Percentiles rank a stretch among this genome's conserved stretches.
These are phyloP conservation scores for Mortierella polycephala DNA, from an alignment of 371 early-diverging fungal genomes.

Conservation along the genomic window DNA sequence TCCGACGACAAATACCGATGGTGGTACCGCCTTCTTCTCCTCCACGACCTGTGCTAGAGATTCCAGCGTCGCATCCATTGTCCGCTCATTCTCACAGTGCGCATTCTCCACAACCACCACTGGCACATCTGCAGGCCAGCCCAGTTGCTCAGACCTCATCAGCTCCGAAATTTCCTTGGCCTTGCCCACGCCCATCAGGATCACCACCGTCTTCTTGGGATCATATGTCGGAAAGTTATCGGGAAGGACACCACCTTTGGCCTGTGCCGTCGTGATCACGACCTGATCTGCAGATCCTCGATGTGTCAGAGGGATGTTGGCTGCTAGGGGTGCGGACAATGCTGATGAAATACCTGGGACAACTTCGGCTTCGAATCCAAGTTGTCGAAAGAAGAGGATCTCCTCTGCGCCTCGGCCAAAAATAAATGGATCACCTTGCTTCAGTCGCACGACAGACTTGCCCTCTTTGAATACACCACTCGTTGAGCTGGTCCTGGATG, in stretches of 20 bases:
- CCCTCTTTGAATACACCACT: constrained; percentile 76
- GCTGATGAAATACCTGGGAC: constrained; percentile 87
- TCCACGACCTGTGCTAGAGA: constrained; percentile 62
- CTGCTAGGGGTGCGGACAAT: constrained; percentile 77
- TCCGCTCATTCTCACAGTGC: constrained; percentile 70
- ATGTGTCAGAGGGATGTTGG: constrained; percentile 82
- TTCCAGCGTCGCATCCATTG: constrained; percentile 66
- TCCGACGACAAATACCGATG: constrained; percentile 79
- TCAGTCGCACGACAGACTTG: constrained; percentile 83
- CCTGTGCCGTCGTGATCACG: constrained; percentile 82
- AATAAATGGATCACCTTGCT: constrained; percentile 91
- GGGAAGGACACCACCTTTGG: constrained; percentile 79
- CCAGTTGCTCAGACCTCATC: constrained; percentile 60
- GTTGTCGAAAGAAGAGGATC: constrained; percentile 74
- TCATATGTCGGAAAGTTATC: constrained; percentile 71
- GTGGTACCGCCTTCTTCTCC: constrained; percentile 67
- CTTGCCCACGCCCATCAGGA: constrained; percentile 87
- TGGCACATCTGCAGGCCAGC: constrained; percentile 70
- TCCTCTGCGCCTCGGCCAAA: constrained; percentile 96
- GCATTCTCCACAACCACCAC: constrained; percentile 79
- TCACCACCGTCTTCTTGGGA: constrained; percentile 76
- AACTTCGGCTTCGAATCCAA: constrained; percentile 74
- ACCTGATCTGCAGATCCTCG: constrained; percentile 85
- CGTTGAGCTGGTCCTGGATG: constrained; percentile 79
- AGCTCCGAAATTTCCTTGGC: constrained; percentile 66